Conservation (phyloP, 148 eudicot genomes). For the Heliosperma pusillum region DNA sequence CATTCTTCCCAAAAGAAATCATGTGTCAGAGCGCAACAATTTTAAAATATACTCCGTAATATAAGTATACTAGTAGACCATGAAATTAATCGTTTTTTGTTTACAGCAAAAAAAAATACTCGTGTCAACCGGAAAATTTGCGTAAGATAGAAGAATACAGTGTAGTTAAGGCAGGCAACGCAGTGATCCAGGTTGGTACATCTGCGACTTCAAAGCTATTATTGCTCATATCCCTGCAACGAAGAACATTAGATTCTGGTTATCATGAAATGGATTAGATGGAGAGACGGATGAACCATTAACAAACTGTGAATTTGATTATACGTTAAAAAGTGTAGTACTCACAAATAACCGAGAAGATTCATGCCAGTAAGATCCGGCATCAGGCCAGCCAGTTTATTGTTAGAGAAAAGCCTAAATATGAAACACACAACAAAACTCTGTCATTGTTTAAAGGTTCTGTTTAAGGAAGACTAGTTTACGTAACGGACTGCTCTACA, state of each 20-base stretch:
- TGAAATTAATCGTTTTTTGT: too few relatives aligned
- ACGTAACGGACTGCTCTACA: too few relatives aligned
- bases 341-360: conserved; percentile 28
- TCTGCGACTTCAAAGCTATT: conserved; percentile 21
- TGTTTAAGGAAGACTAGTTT: too few relatives aligned
- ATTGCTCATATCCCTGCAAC: conserved; percentile 32
- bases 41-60: too few relatives aligned
- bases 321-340: background rate
- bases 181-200: conserved; percentile 26
- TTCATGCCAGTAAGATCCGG: conserved; percentile 29
- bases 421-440: background rate
- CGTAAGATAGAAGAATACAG: conserved; percentile 19
- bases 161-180: conserved; percentile 27
- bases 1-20: conserved; percentile 27
- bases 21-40: too few relatives aligned
- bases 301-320: background rate
- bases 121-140: too few relatives aligned
- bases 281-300: background rate
- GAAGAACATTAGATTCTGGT: background rate
- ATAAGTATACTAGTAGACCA: too few relatives aligned
- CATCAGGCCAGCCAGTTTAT: conserved; percentile 20
- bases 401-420: conserved; percentile 30
- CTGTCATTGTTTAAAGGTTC: background rate
- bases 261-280: too few relatives aligned
- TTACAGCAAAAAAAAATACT: too few relatives aligned